A percentile compares a stretch with the other conserved stretches of the same genome.
phyloP scores from a whole-genome alignment of 2,329 filamentous ascomycete genomes.

The Penicillium sp. region DNA sequence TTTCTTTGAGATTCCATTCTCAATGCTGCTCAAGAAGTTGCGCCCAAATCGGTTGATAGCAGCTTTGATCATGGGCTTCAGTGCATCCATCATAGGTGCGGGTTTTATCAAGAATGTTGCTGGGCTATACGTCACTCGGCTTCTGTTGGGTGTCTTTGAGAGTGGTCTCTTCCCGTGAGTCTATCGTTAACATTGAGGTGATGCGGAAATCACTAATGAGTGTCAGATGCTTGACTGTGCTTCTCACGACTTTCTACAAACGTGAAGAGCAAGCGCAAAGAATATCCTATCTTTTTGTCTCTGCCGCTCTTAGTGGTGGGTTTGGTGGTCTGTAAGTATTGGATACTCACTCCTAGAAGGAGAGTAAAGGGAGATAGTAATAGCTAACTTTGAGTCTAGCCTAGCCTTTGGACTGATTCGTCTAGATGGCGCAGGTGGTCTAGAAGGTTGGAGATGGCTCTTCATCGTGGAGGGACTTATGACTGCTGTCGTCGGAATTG shows the following conservation, averaged over 20 bases:
- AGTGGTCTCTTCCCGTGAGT: slow-evolving; percentile 20
- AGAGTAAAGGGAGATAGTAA: not conserved
- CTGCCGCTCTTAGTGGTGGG: slow-evolving; percentile 22
- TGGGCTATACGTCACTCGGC: slow-evolving; percentile 30
- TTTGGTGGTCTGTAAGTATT: slow-evolving; percentile 23
- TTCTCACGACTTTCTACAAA: slow-evolving; percentile 25
- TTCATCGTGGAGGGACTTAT: slow-evolving; percentile 50
- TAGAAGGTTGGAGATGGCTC: slow-evolving; percentile 46
- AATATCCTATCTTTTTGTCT: slow-evolving; percentile 24
- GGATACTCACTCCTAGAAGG: not conserved
- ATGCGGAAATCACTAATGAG: not conserved
- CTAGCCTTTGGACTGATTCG: slow-evolving; percentile 33
- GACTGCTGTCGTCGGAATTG: slow-evolving; percentile 39
- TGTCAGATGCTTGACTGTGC: slow-evolving; percentile 21
- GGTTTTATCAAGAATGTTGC: slow-evolving; percentile 39
- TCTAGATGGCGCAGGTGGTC: slow-evolving; percentile 45
- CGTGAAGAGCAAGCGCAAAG: slow-evolving; percentile 25
- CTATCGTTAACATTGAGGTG: not conserved
- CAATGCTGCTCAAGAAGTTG: slow-evolving; percentile 44
- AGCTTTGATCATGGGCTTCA: slow-evolving; percentile 38
- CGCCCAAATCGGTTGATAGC: slow-evolving; percentile 32
- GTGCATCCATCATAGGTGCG: slow-evolving; percentile 40
- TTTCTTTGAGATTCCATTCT: slow-evolving; percentile 45
- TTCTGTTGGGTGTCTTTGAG: slow-evolving; percentile 24
- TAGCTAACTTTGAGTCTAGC: not conserved